A percentile compares a stretch with the other conserved stretches of the same genome.
Evolutionary conservation across 192 early-diverging fungal species (phyloP).

Genomic region (Podila epicladia): DNA sequence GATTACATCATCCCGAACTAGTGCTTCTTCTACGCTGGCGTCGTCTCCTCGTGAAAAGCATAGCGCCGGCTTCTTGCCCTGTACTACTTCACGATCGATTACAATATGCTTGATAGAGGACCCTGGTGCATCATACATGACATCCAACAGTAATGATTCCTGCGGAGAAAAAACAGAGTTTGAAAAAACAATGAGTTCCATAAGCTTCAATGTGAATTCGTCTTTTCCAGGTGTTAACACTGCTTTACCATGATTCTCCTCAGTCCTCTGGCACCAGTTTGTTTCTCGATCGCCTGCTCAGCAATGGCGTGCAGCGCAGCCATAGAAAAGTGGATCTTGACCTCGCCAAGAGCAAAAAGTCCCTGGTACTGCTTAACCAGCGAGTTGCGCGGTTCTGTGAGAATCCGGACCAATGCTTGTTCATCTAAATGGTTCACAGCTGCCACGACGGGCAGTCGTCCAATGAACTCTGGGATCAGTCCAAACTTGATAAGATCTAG

Average conservation of each 20-base stretch:
- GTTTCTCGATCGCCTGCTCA: conserved; percentile 73
- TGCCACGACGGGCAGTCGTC: conserved; percentile 81
- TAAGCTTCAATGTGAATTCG: too few relatives aligned
- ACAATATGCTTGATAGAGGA: conserved; percentile 74
- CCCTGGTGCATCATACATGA: conserved; percentile 81
- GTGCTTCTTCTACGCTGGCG: conserved; percentile 12
- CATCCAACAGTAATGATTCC: conserved; percentile 75
- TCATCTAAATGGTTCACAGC: conserved; percentile 71
- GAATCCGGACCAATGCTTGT: conserved; percentile 72
- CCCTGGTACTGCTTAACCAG: conserved; percentile 80
- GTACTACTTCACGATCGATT: conserved; percentile 69
- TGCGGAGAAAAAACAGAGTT: conserved; percentile 9
- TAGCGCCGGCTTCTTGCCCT: conserved; percentile 62
- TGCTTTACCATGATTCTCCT: conserved; percentile 76
- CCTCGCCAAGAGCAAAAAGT: conserved; percentile 72
- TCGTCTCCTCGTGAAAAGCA: conserved; percentile 59
- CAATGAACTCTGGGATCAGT: conserved; percentile 89
- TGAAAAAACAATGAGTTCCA: background rate
- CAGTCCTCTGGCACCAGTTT: conserved; percentile 86
- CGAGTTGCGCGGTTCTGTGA: conserved; percentile 83
- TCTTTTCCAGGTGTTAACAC: too few relatives aligned
- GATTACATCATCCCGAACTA: conserved; percentile 8
- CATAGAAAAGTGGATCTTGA: conserved; percentile 73
- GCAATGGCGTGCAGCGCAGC: conserved; percentile 74
- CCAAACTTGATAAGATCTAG: conserved; percentile 83